Conservation (phyloP, 371 early-diverging fungal genomes). For the Mortierella sp. region DNA sequence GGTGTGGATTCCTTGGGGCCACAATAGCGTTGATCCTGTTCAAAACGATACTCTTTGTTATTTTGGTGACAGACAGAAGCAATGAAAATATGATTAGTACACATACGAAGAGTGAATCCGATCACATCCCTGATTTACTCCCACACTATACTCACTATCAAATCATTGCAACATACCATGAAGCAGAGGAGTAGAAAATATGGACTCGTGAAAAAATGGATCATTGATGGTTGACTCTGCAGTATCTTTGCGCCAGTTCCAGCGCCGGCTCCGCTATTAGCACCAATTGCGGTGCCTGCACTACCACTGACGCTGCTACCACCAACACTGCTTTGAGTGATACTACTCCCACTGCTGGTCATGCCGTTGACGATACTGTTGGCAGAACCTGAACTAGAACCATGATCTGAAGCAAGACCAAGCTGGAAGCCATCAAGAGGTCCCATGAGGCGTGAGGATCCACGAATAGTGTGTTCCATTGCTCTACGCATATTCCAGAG, state of each 20-base stretch:
- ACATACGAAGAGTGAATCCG: neutral
- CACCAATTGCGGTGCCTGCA: neutral
- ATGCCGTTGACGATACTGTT: neutral
- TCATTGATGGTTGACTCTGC: slow-evolving; percentile 42
- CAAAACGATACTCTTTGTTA: slow-evolving; percentile 46
- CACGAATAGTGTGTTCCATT: slow-evolving; percentile 36
- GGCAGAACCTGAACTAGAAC: neutral
- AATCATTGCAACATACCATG: slow-evolving; percentile 35
- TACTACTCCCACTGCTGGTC: slow-evolving; percentile 4
- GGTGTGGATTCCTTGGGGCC: slow-evolving; percentile 54
- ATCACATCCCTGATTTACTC: neutral
- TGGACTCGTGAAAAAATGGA: slow-evolving; percentile 50
- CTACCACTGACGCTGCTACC: neutral
- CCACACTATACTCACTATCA: slow-evolving; percentile 6
- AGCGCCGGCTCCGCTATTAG: slow-evolving; percentile 1
- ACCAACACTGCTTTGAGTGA: neutral
- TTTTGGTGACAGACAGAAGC: neutral
- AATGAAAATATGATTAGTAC: too few species aligned
- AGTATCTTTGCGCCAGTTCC: slow-evolving; percentile 12
- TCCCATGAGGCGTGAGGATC: slow-evolving; percentile 20
- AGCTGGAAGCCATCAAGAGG: slow-evolving; percentile 19
- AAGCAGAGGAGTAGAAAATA: slow-evolving; percentile 54
- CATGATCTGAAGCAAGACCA: neutral
- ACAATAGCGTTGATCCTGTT: slow-evolving; percentile 59
- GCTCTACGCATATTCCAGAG: slow-evolving; percentile 39